A percentile compares a stretch with the other conserved stretches of the same genome.
These are phyloP conservation scores for Sporodiniella umbellata DNA, from an alignment of 371 early-diverging fungal species.

Conservation along the genomic window DNA sequence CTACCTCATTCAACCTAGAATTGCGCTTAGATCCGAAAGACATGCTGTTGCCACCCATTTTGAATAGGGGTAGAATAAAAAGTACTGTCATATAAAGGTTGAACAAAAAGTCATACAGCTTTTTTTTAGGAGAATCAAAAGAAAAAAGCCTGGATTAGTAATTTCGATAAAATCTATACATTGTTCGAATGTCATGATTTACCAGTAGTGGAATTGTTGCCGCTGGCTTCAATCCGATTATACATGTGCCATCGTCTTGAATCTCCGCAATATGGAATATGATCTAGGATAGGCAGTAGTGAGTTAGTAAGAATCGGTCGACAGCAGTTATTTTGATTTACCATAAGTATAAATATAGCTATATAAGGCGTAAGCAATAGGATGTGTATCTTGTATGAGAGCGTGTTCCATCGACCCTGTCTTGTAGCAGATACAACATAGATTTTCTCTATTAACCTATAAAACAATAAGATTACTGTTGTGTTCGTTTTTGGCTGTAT, in stretches of 20 bases:
- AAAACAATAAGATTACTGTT: neutral
- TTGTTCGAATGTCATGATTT: slow-evolving; percentile 8
- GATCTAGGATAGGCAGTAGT: slow-evolving; percentile 21
- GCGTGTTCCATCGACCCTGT: slow-evolving; percentile 24
- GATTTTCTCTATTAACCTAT: slow-evolving; percentile 27
- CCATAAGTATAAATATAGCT: slow-evolving; percentile 45
- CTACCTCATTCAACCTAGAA: slow-evolving; percentile 41
- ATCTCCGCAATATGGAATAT: slow-evolving; percentile 38
- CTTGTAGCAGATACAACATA: slow-evolving; percentile 33
- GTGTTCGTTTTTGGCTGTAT: neutral
- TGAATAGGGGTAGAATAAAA: slow-evolving; percentile 42
- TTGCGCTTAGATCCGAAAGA: slow-evolving; percentile 9
- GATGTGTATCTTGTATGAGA: slow-evolving; percentile 35
- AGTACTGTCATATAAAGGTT: slow-evolving; percentile 47
- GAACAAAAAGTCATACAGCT: slow-evolving; percentile 44
- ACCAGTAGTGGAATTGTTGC: slow-evolving; percentile 50
- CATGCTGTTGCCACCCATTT: slow-evolving; percentile 2
- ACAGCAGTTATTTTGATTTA: slow-evolving; percentile 4
- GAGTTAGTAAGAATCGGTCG: slow-evolving; percentile 1
- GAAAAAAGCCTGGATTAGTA: too few relatives aligned
- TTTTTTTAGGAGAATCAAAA: neutral
- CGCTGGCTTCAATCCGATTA: slow-evolving; percentile 43
- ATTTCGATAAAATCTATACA: too few relatives aligned
- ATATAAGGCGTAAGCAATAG: slow-evolving; percentile 31
- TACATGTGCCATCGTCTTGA: slow-evolving; percentile 35